Conservation (phyloP, 352 stramenopile genomes). For the Globisporangium nagaii region DNA sequence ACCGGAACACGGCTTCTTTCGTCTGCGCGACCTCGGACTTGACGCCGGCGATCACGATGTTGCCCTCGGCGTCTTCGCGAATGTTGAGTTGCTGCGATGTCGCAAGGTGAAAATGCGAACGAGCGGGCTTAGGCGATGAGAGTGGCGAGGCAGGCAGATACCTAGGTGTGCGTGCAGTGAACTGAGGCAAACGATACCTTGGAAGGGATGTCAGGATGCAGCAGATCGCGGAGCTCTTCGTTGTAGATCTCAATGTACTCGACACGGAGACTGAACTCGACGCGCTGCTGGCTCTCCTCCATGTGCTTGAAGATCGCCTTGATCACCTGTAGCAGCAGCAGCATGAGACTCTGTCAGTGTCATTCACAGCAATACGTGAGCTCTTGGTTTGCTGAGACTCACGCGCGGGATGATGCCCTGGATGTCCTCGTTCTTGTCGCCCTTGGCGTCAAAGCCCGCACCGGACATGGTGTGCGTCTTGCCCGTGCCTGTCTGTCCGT, state of each 20-base stretch:
- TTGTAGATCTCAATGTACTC: conserved; percentile 99
- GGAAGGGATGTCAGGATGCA: conserved; percentile 76
- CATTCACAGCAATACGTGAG: too few relatives aligned
- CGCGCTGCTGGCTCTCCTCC: conserved; percentile 25
- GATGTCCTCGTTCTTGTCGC: conserved; percentile 48
- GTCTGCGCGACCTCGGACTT: conserved; percentile 74
- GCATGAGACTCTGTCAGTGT: too few relatives aligned
- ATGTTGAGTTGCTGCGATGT: conserved; percentile 64
- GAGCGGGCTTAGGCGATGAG: not conserved
- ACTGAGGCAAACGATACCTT: conserved; percentile 43
- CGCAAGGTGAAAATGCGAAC: too few relatives aligned
- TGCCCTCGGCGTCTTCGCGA: conserved; percentile 70
- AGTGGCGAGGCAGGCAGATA: not conserved
- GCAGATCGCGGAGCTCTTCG: conserved; percentile 94
- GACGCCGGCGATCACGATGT: conserved; percentile 77
- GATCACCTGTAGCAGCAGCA: conserved; percentile 31
- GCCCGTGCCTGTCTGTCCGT: conserved; percentile 86
- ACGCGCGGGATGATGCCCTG: conserved; percentile 87
- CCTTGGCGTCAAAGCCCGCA: conserved; percentile 40
- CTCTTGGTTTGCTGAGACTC: too few relatives aligned
- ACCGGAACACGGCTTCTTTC: conserved; percentile 74
- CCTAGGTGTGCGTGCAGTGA: not conserved
- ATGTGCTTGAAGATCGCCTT: conserved; percentile 72
- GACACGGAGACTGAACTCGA: conserved; percentile 88
- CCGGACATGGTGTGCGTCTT: conserved; percentile 96